Percentiles rank a stretch among this genome's conserved stretches.
phyloP scores from a whole-genome alignment of 805 yeast genomes.

The Starmerella apicola region DNA sequence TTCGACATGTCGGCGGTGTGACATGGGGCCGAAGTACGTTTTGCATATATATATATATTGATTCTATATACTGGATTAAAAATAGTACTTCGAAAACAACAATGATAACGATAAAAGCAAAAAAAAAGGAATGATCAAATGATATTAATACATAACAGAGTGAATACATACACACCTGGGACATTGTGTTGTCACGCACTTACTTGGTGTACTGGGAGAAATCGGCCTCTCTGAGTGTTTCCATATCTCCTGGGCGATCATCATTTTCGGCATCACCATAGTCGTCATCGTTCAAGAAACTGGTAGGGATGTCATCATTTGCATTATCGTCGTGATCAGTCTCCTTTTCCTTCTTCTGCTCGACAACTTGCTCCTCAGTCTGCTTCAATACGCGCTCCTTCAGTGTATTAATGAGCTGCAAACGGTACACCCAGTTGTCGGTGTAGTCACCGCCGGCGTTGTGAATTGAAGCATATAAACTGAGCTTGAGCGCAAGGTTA shows the following conservation, averaged over 20 bases:
- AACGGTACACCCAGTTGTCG: conserved; percentile 58
- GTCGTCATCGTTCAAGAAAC: neutral
- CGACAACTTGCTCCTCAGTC: conserved; percentile 1
- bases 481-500: conserved; percentile 51
- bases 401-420: conserved; percentile 38
- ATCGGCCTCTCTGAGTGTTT: conserved; percentile 18
- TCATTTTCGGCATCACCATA: neutral
- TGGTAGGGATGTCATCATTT: neutral
- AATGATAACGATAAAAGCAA: too few species aligned
- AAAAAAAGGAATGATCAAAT: too few species aligned
- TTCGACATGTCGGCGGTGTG: too few species aligned
- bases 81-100: too few species aligned
- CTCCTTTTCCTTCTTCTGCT: neutral
- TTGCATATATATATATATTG: too few species aligned
- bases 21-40: too few species aligned
- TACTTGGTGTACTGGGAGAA: conserved; percentile 17
- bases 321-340: neutral
- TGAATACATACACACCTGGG: too few species aligned
- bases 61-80: too few species aligned
- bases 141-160: too few species aligned
- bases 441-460: conserved; percentile 44
- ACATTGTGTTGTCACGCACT: too few species aligned
- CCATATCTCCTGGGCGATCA: conserved; percentile 8
- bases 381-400: conserved; percentile 25
- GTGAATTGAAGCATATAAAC: conserved; percentile 67